Evolutionary conservation across 306 rosid species (phyloP), one percentile per base, ranked within the genome.

Genomic region (Castanea crenata): DNA sequence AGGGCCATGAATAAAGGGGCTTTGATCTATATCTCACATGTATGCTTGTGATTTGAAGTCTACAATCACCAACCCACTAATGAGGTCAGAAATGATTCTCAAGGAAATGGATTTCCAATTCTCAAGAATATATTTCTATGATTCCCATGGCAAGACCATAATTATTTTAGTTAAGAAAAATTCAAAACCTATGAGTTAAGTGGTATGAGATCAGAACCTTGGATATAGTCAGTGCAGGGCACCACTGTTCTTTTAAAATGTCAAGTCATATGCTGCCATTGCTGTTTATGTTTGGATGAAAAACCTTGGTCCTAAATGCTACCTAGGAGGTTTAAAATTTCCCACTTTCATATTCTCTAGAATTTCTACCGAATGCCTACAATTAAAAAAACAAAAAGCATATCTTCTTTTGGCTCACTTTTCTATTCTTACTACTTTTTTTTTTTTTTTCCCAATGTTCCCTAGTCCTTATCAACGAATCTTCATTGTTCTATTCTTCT

Each of bases 241-340:
- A 89, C 97, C 96, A 89, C 61, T 92, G 92, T 82, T 89, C 94
- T 88, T 91, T 92, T 83, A 92, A 85, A 88, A 92, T 91, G 79
- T 91, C 97, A 34, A 92, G 94, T 82, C 97, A 92, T 64, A 92
- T 91, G 79, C 96, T 92, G 67, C 97, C 94, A 25, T 92, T 92
- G 95, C 96, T 92, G 86, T 92, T 92, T 87, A 91, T 92, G 74
- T 92, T 92, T 29, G 97, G 97, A 88, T 91, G 96, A 80, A 92
- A 91, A 79, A 91, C 94, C 80, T 89, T 92, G 16, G 97, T 92
- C 89, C 94, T 88, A 79, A 92, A 92, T 3, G 97, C 96, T 62
- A 92, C 96, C 97, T 21, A 21, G 27, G 1, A 25, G 27, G 27
- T 25, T 25, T 25, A 25, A 1, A 25, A 25, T 35, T 38, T 38